These are phyloP conservation scores for Cylindrotheca closterium DNA, from an alignment of 108 stramenopile genomes.

Conservation along the genomic window DNA sequence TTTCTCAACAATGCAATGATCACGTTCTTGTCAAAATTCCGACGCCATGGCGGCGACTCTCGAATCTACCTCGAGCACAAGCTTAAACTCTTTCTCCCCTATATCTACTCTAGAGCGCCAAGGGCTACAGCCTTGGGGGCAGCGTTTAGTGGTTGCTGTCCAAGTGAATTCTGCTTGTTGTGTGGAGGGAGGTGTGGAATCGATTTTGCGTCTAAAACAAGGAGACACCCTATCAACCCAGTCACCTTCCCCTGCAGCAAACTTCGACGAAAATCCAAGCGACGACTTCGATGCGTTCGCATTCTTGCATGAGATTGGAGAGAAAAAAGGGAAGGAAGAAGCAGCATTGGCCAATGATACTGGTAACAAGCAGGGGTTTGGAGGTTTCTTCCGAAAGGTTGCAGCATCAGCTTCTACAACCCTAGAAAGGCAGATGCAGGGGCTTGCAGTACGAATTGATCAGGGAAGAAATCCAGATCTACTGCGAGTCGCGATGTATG, in stretches of 20 bases:
- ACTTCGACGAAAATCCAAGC: slow-evolving; percentile 9
- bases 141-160: slow-evolving; percentile 54
- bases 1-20: too few species aligned
- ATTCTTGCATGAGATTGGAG: slow-evolving; percentile 33
- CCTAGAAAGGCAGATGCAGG: slow-evolving; percentile 59
- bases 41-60: too few species aligned
- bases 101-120: slow-evolving; percentile 56
- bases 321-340: neutral
- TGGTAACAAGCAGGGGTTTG: slow-evolving; percentile 14
- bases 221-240: neutral
- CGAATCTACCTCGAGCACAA: slow-evolving; percentile 11
- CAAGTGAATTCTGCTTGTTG: slow-evolving; percentile 43
- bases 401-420: slow-evolving; percentile 57
- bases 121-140: slow-evolving; percentile 36
- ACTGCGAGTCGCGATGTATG: slow-evolving; percentile 56
- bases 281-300: slow-evolving; percentile 36
- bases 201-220: slow-evolving; percentile 46
- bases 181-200: slow-evolving; percentile 63
- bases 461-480: slow-evolving; percentile 72
- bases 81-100: slow-evolving; percentile 21
- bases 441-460: slow-evolving; percentile 72
- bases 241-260: neutral
- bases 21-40: too few species aligned
- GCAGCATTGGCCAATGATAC: neutral
- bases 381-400: slow-evolving; percentile 55